Evolutionary conservation across 2,329 filamentous ascomycete species (phyloP), one percentile per base, ranked within the genome.

Genomic region (Hypocrella siamensis): DNA sequence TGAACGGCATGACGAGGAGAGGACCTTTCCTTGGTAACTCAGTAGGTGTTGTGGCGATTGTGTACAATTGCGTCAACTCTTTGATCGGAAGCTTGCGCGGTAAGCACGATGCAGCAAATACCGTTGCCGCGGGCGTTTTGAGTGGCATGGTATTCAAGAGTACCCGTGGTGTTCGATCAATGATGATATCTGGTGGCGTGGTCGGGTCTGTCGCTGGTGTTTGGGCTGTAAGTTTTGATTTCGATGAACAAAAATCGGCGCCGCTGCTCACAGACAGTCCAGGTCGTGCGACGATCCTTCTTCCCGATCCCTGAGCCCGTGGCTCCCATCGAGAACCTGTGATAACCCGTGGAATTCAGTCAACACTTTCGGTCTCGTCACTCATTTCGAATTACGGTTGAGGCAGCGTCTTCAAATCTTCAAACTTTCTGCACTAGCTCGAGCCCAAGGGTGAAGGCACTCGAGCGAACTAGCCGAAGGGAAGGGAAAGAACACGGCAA

Each of bases 91-190:
- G 80, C 46, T 54, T 76, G 40, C 68, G 86, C 38, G 84, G 84
- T 40, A 83, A 84, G 60, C 85, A 93, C 46, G 92, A 98, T 54
- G 71, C 84, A 3, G 72, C 78, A 36, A 98, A 98, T 63, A 90
- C 84, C 40, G 71, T 98, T 33, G 58, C 71, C 15, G 88, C 90
- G 5, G 90, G 92, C 41, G 79, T 68, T 2, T 54, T 98, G 44
- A 93, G 85, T 49, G 90, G 90, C 36, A 86, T 88, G 69, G 54
- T 98, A 11, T 98, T 98, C 63, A 96, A 94, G 69, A 93, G 86
- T 56, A 96, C 92, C 30, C 72, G 82, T 48, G 90, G 90, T 5
- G 40, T 90, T 38, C 72, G 81, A 56, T 86, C 85, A 21, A 96
- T 96, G 86, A 67, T 90, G 63, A 90, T 96, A 47, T 93, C 86